These are phyloP conservation scores for Trichosporon inkin DNA, from an alignment of 1,284 basidiomycete genomes.

Conservation along the genomic window DNA sequence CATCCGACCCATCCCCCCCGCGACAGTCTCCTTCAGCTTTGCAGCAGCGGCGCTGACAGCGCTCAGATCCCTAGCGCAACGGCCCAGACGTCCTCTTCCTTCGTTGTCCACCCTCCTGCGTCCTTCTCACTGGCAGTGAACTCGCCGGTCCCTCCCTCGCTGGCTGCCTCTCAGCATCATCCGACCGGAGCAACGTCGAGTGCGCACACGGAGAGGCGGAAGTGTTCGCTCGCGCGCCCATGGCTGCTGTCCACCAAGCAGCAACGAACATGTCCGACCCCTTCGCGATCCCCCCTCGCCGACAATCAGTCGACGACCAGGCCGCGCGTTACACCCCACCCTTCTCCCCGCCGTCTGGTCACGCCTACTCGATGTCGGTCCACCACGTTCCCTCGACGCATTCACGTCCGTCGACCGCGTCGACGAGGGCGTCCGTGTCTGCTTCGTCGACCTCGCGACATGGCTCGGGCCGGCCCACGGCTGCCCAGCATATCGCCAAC, in stretches of 20 bases:
- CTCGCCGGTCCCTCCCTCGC: not conserved
- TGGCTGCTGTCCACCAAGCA: conserved; percentile 19
- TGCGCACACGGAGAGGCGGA: not conserved
- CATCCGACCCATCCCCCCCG: not conserved
- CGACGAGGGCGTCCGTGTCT: conserved; percentile 20
- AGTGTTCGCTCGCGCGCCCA: conserved; percentile 3
- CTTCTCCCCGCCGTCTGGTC: conserved; percentile 14
- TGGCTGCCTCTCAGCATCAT: not conserved
- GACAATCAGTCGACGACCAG: conserved; percentile 20
- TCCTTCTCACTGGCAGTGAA: not conserved
- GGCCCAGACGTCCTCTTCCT: not conserved
- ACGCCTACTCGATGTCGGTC: conserved; percentile 4
- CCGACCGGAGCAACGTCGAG: not conserved
- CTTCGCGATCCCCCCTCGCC: conserved; percentile 17
- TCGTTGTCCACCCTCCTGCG: not conserved
- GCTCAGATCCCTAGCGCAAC: not conserved
- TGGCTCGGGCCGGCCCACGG: conserved; percentile 12
- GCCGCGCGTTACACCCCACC: conserved; percentile 18
- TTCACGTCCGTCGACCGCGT: conserved; percentile 18
- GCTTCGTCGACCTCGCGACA: conserved; percentile 15
- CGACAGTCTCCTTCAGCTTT: not conserved
- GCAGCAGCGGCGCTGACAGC: conserved; percentile 5
- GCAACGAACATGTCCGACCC: conserved; percentile 23
- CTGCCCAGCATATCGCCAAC: conserved; percentile 19
- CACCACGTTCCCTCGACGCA: conserved; percentile 12